These are phyloP conservation scores for Mortierella sp. DNA, from an alignment of 371 early-diverging fungal genomes.

Conservation along the genomic window DNA sequence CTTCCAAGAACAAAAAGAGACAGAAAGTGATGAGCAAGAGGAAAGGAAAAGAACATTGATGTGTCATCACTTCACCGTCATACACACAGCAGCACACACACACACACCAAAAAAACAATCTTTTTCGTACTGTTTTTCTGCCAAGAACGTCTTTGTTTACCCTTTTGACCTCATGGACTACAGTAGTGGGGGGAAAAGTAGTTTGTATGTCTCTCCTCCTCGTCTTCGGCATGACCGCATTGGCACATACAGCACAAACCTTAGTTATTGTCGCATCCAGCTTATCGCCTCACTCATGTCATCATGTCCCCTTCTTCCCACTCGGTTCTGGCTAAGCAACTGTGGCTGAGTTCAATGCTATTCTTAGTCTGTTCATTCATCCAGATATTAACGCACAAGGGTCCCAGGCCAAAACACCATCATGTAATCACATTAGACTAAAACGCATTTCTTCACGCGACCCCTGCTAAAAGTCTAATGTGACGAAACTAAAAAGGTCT, in stretches of 20 bases:
- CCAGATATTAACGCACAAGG: not conserved
- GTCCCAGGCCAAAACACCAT: not conserved
- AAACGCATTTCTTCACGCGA: too few species aligned
- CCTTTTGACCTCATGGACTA: not conserved
- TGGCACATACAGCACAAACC: not conserved
- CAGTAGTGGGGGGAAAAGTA: too few species aligned
- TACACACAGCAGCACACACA: not conserved
- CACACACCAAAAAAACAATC: not conserved
- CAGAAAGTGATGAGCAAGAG: not conserved
- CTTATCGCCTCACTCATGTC: not conserved
- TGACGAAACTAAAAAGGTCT: too few species aligned
- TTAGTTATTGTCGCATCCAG: not conserved
- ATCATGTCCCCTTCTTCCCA: not conserved
- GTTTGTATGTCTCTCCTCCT: not conserved
- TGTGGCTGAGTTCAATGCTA: not conserved
- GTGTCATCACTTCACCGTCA: conserved; percentile 13
- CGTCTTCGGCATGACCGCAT: not conserved
- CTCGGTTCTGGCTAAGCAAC: conserved; percentile 6
- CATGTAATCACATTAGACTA: too few species aligned
- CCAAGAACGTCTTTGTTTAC: not conserved
- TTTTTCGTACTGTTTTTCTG: not conserved
- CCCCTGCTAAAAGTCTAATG: too few species aligned
- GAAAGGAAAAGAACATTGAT: not conserved
- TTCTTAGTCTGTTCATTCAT: not conserved
- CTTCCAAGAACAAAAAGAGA: not conserved